Base-by-base conservation (phyloP, 1,284 basidiomycete genomes). In the Sanghuangporus sanghuang region DNA sequence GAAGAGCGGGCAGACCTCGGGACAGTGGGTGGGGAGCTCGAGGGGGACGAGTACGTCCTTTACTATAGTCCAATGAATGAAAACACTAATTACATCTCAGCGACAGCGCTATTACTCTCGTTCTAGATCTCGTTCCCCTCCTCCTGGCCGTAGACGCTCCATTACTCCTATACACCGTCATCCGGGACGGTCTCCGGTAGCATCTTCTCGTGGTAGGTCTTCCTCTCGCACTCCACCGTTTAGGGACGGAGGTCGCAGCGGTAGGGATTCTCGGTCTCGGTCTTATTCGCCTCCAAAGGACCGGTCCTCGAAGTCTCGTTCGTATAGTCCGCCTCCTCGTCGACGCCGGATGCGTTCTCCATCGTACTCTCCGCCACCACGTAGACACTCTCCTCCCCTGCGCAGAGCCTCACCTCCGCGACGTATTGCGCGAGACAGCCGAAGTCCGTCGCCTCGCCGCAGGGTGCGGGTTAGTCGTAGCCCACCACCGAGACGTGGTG, bases 321-420 rank as follows among this genome's bases (percentile, higher is more conserved):
- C 44, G 44, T n/a, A 14, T 75, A 82, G 27, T 44, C 77, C 81
- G 36, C 72, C 56, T 50, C 53, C 36, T 6, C 35, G 46, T 36
- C 27, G 62, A 38, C 55, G 57, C 11, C 9, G 68, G 16, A 74
- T 76, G 18, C 32, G 36, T 49, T 61, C 39, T 23, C 62, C 44
- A 6, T 62, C 60, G 21, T 61, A 56, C 44, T 61, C 58, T 49
- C 79, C 79, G 35, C 77, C 77, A n/a, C 75, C 76, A 32, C 61
- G 60, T 16, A 77, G 79, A 23, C 78, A 84, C 21, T 85, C 84
- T 69, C 86, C 87, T 0, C 85, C 85, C 36, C 73, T 79, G 0
- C 73, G 74, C 27, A 70, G 76, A 1, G 75, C 71, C 4, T 73
- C 73, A 1, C 73, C 71, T 40, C 71, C 72, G n/a, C 56, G 63